Evolutionary conservation across 768 basidiomycete species (phyloP), one percentile per base, ranked within the genome.

Genomic region (Pleurotus platypus): DNA sequence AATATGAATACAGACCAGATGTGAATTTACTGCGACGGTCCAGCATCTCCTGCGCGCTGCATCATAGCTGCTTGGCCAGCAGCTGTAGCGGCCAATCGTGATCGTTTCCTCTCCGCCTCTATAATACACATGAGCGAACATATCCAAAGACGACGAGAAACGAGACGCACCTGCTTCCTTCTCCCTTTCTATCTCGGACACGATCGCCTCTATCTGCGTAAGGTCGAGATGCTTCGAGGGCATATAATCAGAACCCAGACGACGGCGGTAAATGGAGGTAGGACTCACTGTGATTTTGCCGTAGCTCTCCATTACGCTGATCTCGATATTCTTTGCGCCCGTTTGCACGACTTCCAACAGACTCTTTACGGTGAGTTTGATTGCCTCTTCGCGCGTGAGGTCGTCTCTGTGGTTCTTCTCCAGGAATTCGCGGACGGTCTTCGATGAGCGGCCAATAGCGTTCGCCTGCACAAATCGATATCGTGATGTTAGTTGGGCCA

Each of bases 321-420:
- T 93, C 71, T 99, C 97, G 61, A 99, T 98, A 72, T 99, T 99
- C 79, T 98, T 98, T 4, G 97, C 97, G n/a, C 97, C 97, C 1
- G 97, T 98, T 75, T 98, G 97, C 6, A 99, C 97, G 38, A 99
- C 95, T 71, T 99, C 97, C 20, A 99, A 78, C 64, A 99, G 76
- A 68, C 89, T 90, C 78, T 98, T 98, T 60, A 99, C 84, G 0
- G 97, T 94, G 48, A 99, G 75, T 71, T 97, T 97, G 71, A 99
- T 90, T 51, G 89, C 87, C 59, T 97, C 94, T 49, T 94, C 94
- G 58, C 92, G 79, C 5, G 83, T 78, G 76, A 97, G 78, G 61
- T 91, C 92, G 60, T 97, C 94, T 64, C 87, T 92, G 73, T 96
- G 92, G 64, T 97, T 96, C 80, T 98, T 98, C 75, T 99, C 97